phyloP scores from a whole-genome alignment of 352 stramenopile genomes.

The Blastocystis sp. region DNA sequence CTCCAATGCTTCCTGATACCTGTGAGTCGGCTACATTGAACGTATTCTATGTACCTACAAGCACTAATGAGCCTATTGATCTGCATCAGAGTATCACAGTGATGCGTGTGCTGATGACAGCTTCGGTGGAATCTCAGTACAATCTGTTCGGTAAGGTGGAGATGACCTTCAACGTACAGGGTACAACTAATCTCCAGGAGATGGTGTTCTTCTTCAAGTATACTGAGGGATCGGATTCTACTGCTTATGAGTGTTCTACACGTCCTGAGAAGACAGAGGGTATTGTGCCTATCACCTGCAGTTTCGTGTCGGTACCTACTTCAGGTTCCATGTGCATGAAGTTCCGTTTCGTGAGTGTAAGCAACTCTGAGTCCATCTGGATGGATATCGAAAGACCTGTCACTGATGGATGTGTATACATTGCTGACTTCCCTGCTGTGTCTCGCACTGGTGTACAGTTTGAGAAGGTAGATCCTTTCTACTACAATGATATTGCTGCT shows the following conservation, averaged over 20 bases:
- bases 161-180: constrained; percentile 55
- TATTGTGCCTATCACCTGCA: constrained; percentile 12
- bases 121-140: constrained; percentile 8
- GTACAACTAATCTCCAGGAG: constrained; percentile 52
- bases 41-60: constrained; percentile 27
- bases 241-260: constrained; percentile 1
- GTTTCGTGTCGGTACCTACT: constrained; percentile 5
- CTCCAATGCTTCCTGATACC: constrained; percentile 6
- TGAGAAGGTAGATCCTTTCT: constrained; percentile 13
- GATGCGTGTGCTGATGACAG: background rate
- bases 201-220: constrained; percentile 68
- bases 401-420: constrained; percentile 5
- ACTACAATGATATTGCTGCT: background rate
- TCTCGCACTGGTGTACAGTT: constrained; percentile 6
- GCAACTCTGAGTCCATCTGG: background rate
- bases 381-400: constrained; percentile 17
- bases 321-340: constrained; percentile 41
- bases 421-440: background rate
- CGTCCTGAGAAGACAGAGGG: constrained; percentile 23
- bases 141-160: constrained; percentile 38
- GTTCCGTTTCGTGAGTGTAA: constrained; percentile 1
- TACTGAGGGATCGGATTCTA: background rate
- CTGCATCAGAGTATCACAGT: background rate
- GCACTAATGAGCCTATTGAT: background rate
- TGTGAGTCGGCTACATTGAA: constrained; percentile 40